Conservation (phyloP, 257 asterid genomes). For the Linderniella brevidens region DNA sequence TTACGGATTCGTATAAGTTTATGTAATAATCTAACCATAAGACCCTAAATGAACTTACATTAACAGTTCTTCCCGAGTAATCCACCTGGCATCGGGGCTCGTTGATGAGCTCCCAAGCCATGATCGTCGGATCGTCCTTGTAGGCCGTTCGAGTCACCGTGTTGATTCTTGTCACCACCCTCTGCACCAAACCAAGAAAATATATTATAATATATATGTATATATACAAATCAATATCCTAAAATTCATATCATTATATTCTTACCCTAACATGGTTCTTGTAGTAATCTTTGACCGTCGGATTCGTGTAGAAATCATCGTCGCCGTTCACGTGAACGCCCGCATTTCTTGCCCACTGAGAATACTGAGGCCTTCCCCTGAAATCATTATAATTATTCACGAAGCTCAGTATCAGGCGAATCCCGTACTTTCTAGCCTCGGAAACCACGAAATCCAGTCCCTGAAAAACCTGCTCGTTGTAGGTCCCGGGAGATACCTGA, state of each 20-base stretch:
- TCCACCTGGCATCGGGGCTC: constrained; percentile 60
- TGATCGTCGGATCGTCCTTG: constrained; percentile 56
- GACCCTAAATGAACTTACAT: constrained; percentile 12
- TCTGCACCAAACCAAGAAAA: constrained; percentile 17
- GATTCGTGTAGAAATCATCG: constrained; percentile 50
- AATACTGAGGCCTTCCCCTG: constrained; percentile 54
- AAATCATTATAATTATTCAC: constrained; percentile 36
- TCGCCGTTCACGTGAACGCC: constrained; percentile 28
- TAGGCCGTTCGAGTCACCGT: constrained; percentile 37
- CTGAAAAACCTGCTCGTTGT: constrained; percentile 29
- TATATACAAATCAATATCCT: neutral
- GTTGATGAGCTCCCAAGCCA: constrained; percentile 84
- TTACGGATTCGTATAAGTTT: neutral
- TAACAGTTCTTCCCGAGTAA: constrained; percentile 31
- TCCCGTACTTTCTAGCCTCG: constrained; percentile 44
- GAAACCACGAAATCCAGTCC: constrained; percentile 50
- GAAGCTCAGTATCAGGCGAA: constrained; percentile 48
- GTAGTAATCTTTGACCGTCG: constrained; percentile 28
- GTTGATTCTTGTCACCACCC: constrained; percentile 42
- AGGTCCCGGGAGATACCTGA: constrained; percentile 46
- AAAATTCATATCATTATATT: neutral
- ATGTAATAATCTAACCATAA: neutral
- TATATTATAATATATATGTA: neutral
- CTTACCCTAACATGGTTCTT: constrained; percentile 47
- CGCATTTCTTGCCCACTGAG: constrained; percentile 47